Evolutionary conservation across 2,329 filamentous ascomycete species (phyloP).

Genomic region (Orbilia javanica): DNA sequence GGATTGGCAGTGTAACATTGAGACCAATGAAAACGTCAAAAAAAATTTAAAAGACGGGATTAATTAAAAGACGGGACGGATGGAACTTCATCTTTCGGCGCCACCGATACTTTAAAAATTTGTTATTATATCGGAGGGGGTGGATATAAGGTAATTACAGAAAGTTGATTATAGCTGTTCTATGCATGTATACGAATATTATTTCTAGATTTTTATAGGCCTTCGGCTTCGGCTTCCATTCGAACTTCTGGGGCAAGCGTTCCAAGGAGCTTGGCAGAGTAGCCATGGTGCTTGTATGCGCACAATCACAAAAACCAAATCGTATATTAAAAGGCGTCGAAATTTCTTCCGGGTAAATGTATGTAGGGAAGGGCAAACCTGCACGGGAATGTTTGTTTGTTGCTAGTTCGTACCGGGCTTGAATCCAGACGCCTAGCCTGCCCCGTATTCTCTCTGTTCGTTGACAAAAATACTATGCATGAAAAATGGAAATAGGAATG

Average conservation of each 20-base stretch:
- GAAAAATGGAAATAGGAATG: background rate
- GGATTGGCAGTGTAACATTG: slow-evolving; percentile 22
- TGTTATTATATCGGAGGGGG: no score
- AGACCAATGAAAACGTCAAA: background rate
- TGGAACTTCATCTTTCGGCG: background rate
- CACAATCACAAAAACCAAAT: background rate
- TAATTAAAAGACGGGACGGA: no score
- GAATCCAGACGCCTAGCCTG: no score
- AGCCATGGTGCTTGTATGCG: background rate
- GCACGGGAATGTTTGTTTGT: background rate
- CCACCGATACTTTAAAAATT: no score
- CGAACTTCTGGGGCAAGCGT: background rate
- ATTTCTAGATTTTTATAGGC: no score
- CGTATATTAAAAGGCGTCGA: background rate
- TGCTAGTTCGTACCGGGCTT: background rate
- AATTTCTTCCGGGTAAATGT: background rate
- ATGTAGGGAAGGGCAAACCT: background rate
- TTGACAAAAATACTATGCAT: slow-evolving; percentile 17
- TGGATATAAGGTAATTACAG: no score
- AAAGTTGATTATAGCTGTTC: no score
- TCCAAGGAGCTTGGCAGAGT: slow-evolving; percentile 2
- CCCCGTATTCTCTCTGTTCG: slow-evolving; percentile 1
- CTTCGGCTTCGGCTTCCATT: slow-evolving; percentile 12
- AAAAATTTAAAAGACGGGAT: no score
- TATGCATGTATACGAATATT: no score